phyloP scores from a whole-genome alignment of 257 asterid genomes.

The Cynanchum wilfordii region DNA sequence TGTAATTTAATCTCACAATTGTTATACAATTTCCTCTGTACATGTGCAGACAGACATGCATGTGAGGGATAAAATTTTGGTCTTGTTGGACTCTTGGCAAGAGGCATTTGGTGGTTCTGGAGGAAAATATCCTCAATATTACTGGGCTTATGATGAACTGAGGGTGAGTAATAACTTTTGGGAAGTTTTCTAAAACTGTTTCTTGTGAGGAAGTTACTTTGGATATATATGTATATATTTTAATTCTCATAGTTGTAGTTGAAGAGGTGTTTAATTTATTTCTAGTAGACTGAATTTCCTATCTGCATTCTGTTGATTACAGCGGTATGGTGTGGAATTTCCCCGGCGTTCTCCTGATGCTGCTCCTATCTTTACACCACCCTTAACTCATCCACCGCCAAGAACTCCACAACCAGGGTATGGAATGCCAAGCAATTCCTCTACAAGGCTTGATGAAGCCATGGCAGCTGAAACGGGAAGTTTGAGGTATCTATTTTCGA shows the following conservation, averaged over 20 bases:
- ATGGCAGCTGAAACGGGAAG: slow-evolving; percentile 65
- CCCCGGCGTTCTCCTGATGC: slow-evolving; percentile 59
- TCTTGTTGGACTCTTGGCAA: slow-evolving; percentile 77
- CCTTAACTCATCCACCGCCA: slow-evolving; percentile 48
- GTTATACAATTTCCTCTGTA: neutral
- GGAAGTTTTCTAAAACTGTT: neutral
- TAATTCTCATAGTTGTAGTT: neutral
- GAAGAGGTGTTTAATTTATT: neutral
- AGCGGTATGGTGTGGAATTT: slow-evolving; percentile 76
- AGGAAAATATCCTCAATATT: slow-evolving; percentile 82
- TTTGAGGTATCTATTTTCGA: slow-evolving; percentile 40
- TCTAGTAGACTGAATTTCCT: neutral
- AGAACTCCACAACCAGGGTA: slow-evolving; percentile 72
- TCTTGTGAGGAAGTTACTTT: neutral
- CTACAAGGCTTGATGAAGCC: slow-evolving; percentile 81
- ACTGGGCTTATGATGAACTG: slow-evolving; percentile 82
- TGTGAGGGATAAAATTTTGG: slow-evolving; percentile 67
- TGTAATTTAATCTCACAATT: neutral
- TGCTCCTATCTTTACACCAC: slow-evolving; percentile 76
- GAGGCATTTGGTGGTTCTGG: slow-evolving; percentile 91
- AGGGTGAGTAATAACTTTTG: slow-evolving; percentile 44
- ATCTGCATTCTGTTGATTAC: slow-evolving; percentile 21
- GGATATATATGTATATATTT: neutral
- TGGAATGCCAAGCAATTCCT: slow-evolving; percentile 92
- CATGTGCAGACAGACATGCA: slow-evolving; percentile 77